These are phyloP conservation scores for Chamaecrista fasciculata DNA, from an alignment of 306 rosid genomes.

Conservation along the genomic window DNA sequence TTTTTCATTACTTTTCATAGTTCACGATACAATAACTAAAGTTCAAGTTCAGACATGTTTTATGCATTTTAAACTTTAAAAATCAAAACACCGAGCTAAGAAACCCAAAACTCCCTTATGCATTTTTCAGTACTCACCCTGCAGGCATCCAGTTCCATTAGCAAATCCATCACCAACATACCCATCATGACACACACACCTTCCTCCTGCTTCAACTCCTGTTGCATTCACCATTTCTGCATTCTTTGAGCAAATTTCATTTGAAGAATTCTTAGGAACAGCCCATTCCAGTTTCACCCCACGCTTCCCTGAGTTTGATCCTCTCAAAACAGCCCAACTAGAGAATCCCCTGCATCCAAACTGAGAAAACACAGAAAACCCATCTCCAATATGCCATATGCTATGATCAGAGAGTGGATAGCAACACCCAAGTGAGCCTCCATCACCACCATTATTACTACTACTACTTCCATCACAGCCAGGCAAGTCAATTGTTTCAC, in stretches of 20 bases:
- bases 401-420: slow-evolving; percentile 85
- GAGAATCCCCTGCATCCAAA: slow-evolving; percentile 93
- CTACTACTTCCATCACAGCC: slow-evolving; percentile 56
- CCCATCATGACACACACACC: slow-evolving; percentile 75
- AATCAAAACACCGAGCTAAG: not conserved
- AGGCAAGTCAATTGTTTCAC: slow-evolving; percentile 62
- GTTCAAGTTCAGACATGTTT: no score
- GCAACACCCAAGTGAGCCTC: slow-evolving; percentile 73
- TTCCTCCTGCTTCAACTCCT: slow-evolving; percentile 48
- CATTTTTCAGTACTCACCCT: slow-evolving; percentile 46
- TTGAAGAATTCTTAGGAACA: slow-evolving; percentile 58
- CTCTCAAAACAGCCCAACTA: slow-evolving; percentile 75
- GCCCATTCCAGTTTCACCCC: slow-evolving; percentile 95
- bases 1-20: no score
- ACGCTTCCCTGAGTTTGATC: slow-evolving; percentile 61
- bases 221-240: slow-evolving; percentile 62
- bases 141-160: slow-evolving; percentile 73
- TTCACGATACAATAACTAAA: no score
- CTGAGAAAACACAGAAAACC: slow-evolving; percentile 62
- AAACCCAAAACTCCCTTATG: not conserved
- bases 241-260: slow-evolving; percentile 52
- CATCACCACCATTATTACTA: slow-evolving; percentile 18
- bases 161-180: slow-evolving; percentile 82
- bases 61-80: no score
- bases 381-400: slow-evolving; percentile 68